Evolutionary conservation across 169 alveolate species (phyloP).

Genomic region (Eimeria maxima): DNA sequence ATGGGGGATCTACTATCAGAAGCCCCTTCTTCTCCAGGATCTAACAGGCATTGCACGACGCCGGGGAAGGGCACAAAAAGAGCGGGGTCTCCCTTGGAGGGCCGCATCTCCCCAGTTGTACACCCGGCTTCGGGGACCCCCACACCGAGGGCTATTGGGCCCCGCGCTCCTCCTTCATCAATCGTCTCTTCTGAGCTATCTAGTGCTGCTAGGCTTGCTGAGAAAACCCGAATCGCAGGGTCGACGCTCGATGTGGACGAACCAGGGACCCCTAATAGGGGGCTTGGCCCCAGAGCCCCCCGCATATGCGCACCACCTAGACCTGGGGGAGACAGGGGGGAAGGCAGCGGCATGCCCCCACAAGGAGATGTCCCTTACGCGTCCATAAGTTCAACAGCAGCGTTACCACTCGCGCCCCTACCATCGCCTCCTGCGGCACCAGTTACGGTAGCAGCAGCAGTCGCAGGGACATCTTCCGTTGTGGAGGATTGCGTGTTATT

Average conservation of each 20-base stretch:
- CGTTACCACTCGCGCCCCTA: not conserved
- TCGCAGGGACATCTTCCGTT: not conserved
- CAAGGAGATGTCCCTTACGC: conserved; percentile 24
- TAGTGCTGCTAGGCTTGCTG: not conserved
- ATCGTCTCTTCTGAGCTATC: not conserved
- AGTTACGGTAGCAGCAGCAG: conserved; percentile 17
- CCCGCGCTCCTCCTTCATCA: not conserved
- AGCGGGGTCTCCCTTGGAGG: conserved; percentile 10
- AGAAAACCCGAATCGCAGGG: not conserved
- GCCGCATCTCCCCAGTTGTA: not conserved
- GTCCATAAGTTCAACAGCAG: not conserved
- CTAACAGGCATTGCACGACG: not conserved
- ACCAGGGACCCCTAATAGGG: not conserved
- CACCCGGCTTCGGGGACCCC: not conserved
- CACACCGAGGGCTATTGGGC: not conserved
- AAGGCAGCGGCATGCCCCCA: not conserved
- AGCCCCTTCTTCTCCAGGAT: not conserved
- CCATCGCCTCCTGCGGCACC: conserved; percentile 18
- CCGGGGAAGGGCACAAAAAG: conserved; percentile 42
- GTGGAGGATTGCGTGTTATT: conserved; percentile 40
- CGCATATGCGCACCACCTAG: conserved; percentile 55
- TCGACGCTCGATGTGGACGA: conserved; percentile 1
- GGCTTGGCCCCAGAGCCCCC: conserved; percentile 56
- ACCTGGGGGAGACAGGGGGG: conserved; percentile 66
- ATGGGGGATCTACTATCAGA: not conserved